Base-by-base conservation (phyloP, 768 basidiomycete genomes). In the Amanita pseudoporphyria region DNA sequence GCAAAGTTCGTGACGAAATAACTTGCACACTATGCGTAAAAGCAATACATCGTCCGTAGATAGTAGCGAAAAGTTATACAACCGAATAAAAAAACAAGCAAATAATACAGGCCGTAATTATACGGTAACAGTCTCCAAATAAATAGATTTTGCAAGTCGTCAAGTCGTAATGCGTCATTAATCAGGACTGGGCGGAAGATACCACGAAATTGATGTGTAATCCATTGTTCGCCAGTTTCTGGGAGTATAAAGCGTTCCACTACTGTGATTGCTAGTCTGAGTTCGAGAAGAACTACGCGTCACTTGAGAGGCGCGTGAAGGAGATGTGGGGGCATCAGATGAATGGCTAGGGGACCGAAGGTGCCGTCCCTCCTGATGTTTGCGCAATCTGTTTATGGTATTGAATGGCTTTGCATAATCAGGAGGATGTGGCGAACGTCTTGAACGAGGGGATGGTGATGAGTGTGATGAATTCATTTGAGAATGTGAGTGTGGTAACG, bases 31-130 rank as follows among this genome's bases (percentile, higher is more conserved):
- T 28, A 28, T 28, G 28, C n/a, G 7, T 28, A 9, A 2, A 16
- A 28, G 38, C 24, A 28, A 28, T 30, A 43, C 41, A 43, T 18
- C 69, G 68, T 35, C 72, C 70, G 46, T 63, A 67, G 43, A 55
- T 73, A 36, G 71, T 71, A 5, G 72, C n/a, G n/a, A 72, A 74
- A 61, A 69, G 19, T 16, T 26, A 30, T 7, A 7, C 26, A 28
- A 7, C 7, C 7, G 26, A 28, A 28, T 28, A 28, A 28, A 28
- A 4, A 28, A 37, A 18, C 14, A 18, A 37, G 3, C n/a, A 37
- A 45, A 28, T 18, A 26, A 43, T 43, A 16, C 42, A n/a, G n/a
- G n/a, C n/a, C n/a, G n/a, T n/a, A n/a, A n/a, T n/a, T n/a, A n/a
- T n/a, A n/a, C n/a, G n/a, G n/a, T n/a, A n/a, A n/a, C n/a, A n/a